Percentiles rank a stretch among this genome's conserved stretches.
Conservation (phyloP, 2,329 filamentous ascomycete genomes). For the Diaporthe amygdali region DNA sequence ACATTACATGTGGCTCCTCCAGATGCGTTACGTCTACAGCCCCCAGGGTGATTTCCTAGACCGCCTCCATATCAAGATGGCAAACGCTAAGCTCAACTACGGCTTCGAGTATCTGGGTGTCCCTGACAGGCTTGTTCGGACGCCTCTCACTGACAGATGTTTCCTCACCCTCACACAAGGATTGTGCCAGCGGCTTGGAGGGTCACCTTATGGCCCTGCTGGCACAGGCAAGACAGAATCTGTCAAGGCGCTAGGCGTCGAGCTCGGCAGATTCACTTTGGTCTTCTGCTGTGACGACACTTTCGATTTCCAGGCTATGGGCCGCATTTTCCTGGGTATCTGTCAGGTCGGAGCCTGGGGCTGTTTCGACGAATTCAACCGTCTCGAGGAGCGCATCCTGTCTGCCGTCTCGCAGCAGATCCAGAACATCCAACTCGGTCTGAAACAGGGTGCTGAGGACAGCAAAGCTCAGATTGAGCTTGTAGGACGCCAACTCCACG, state of each 20-base stretch:
- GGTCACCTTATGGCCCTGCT: conserved; percentile 95
- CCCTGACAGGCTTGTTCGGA: conserved; percentile 93
- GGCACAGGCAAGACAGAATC: conserved; percentile 99
- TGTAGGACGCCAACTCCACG: conserved; percentile 85
- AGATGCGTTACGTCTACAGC: conserved; percentile 95
- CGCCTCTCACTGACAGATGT: conserved; percentile 95
- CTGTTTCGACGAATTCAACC: conserved; percentile 99
- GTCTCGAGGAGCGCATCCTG: conserved; percentile 95
- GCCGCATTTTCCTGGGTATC: conserved; percentile 97
- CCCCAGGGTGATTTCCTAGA: conserved; percentile 81
- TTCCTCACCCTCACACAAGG: conserved; percentile 98
- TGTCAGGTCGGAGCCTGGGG: conserved; percentile 99
- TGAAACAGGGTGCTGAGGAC: conserved; percentile 84
- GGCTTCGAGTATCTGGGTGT: conserved; percentile 98
- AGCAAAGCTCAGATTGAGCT: conserved; percentile 90
- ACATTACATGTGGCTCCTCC: conserved; percentile 91
- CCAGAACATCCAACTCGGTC: conserved; percentile 96
- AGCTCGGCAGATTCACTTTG: conserved; percentile 95
- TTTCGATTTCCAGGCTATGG: conserved; percentile 99
- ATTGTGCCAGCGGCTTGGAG: conserved; percentile 90
- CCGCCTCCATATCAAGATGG: conserved; percentile 92
- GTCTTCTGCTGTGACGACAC: conserved; percentile 99
- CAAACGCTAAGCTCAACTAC: conserved; percentile 93
- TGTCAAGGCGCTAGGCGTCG: conserved; percentile 95
- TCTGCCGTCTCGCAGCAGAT: conserved; percentile 99